These are phyloP conservation scores for Trichoderma polysporum DNA, from an alignment of 2,329 filamentous ascomycete genomes.

Conservation along the genomic window DNA sequence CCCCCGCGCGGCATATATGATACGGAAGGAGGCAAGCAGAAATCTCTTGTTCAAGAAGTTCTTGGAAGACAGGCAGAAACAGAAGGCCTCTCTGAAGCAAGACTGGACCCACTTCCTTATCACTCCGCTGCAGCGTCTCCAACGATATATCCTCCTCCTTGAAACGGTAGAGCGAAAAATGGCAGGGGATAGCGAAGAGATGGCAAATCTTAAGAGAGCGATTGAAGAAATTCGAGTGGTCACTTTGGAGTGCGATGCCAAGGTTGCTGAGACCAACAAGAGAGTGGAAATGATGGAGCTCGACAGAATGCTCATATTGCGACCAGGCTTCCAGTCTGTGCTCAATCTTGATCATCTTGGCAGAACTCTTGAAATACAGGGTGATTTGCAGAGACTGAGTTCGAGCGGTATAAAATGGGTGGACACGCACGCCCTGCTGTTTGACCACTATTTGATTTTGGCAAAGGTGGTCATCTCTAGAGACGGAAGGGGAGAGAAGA, in stretches of 20 bases:
- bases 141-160: conserved; percentile 83
- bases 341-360: conserved; percentile 94
- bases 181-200: conserved; percentile 82
- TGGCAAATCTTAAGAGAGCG: conserved; percentile 75
- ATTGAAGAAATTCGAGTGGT: conserved; percentile 91
- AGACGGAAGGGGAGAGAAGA: conserved; percentile 69
- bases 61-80: conserved; percentile 73
- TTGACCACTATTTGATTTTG: conserved; percentile 94
- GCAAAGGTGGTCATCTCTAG: conserved; percentile 76
- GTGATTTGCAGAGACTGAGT: conserved; percentile 85
- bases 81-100: conserved; percentile 77
- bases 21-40: conserved; percentile 78
- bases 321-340: conserved; percentile 84
- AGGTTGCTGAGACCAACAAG: conserved; percentile 88
- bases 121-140: conserved; percentile 85
- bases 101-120: conserved; percentile 96
- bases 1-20: conserved; percentile 76
- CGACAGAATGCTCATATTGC: conserved; percentile 75
- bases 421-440: conserved; percentile 88
- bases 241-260: conserved; percentile 84
- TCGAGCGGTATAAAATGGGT: conserved; percentile 89
- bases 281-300: conserved; percentile 88
- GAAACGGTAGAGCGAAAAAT: conserved; percentile 83
- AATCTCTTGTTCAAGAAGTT: conserved; percentile 88
- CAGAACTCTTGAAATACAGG: conserved; percentile 82